Base-by-base conservation (phyloP, 2,329 filamentous ascomycete species). In the Penicillium sp. region DNA sequence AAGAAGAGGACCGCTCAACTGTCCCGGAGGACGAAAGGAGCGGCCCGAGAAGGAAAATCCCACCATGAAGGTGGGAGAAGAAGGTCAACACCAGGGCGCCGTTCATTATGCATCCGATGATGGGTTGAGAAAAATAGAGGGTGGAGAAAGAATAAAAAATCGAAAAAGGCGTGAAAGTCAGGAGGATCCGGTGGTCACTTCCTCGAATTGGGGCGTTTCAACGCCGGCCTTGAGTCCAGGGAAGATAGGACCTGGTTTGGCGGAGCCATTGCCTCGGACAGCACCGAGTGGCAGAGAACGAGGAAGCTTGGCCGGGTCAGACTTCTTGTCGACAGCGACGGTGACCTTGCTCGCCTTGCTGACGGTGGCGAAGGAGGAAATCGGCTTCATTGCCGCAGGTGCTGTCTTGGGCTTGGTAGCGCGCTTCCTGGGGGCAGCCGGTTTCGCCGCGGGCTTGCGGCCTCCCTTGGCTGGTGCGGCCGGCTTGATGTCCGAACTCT, bases 231-330 rank as follows among this genome's bases (percentile, higher is more conserved):
- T 65, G 19, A 73, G 60, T 10, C 69, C 65, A 42, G 73, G 72
- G 40, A 73, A 73, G 56, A 76, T 66, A n/a, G 70, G 70, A 1
- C 28, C 28, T 35, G 50, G 30, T 24, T 53, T 53, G 51, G 33
- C 24, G 9, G 53, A 44, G 24, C 76, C 72, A 57, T 80, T 80
- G 61, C 72, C 78, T 59, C 73, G 74, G 15, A 72, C 71, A 40
- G 74, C 74, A 37, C 73, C 72, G 3, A 72, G 67, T 33, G 76
- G 71, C 55, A 80, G 61, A 22, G 74, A 70, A 26, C 71, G 72
- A 74, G 80, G 78, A 12, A 75, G 69, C 54, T 76, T 76, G 56
- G 65, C 64, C 10, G 72, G 66, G 19, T 65, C 68, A 58, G 64
- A 68, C 44, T 74, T 72, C 63, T 77, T 73, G 49, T 64, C 65